Evolutionary conservation across 192 early-diverging fungal genomes (phyloP).

Genomic region (Coemansia brasiliensis): DNA sequence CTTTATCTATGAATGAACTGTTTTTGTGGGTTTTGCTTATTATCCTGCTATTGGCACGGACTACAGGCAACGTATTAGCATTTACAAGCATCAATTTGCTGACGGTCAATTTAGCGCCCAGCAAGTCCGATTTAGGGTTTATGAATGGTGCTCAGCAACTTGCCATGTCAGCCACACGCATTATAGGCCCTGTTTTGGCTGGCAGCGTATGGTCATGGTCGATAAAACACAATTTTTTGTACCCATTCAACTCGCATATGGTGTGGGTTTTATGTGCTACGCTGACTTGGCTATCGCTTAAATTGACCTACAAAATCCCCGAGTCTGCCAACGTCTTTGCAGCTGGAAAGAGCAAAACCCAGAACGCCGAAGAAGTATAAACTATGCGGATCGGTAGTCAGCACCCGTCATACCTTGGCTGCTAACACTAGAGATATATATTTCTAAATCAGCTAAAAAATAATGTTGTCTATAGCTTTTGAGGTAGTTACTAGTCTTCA

Average conservation of each 20-base stretch:
- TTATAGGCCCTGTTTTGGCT: constrained; percentile 27
- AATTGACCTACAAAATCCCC: constrained; percentile 18
- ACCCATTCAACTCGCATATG: constrained; percentile 41
- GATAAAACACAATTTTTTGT: constrained; percentile 27
- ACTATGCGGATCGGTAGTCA: too few relatives aligned
- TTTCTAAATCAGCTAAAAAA: too few relatives aligned
- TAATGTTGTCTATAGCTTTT: too few relatives aligned
- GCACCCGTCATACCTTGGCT: too few relatives aligned
- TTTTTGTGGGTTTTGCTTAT: constrained; percentile 23
- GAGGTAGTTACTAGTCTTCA: too few relatives aligned
- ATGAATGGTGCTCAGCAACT: constrained; percentile 46
- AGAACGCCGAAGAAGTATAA: not conserved
- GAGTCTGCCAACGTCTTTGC: constrained; percentile 36
- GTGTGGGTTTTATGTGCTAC: constrained; percentile 31
- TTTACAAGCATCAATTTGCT: constrained; percentile 41
- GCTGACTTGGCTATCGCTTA: constrained; percentile 3
- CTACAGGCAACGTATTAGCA: constrained; percentile 15
- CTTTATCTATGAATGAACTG: not conserved
- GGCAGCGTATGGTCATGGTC: constrained; percentile 35
- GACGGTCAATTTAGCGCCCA: constrained; percentile 38
- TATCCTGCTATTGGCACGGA: constrained; percentile 11
- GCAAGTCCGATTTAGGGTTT: constrained; percentile 24
- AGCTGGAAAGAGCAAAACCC: not conserved
- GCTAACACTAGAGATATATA: too few relatives aligned
- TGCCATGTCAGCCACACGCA: constrained; percentile 14